Conservation (phyloP, 345 rosid species). For the Moricandia arvensis region DNA sequence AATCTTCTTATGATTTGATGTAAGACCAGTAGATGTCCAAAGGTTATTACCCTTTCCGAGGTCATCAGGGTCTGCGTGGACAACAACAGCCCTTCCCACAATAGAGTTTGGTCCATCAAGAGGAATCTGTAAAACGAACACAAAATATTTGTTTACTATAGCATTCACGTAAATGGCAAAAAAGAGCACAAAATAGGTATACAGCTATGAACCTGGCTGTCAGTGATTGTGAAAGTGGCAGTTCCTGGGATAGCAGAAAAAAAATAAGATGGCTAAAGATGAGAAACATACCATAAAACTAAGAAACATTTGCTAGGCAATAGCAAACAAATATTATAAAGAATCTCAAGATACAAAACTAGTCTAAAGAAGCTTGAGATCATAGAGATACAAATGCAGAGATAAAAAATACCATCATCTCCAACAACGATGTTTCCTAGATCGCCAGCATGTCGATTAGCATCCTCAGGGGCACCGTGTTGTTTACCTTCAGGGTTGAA, state of each 20-base stretch:
- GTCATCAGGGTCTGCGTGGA: constrained; percentile 91
- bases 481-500: constrained; percentile 80
- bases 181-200: not conserved
- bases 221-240: constrained; percentile 57
- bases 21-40: not conserved
- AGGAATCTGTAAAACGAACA: constrained; percentile 61
- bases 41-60: constrained; percentile 82
- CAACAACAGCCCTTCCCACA: constrained; percentile 92
- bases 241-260: constrained; percentile 51
- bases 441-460: constrained; percentile 93
- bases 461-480: constrained; percentile 91
- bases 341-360: not conserved
- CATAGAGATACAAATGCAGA: not conserved
- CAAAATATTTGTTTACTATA: not conserved
- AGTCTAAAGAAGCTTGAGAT: constrained; percentile 1
- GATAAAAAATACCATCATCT: constrained; percentile 61
- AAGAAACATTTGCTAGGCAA: not conserved
- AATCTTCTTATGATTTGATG: not conserved
- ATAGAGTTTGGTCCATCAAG: constrained; percentile 75
- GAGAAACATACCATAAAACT: not conserved
- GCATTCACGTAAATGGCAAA: not conserved
- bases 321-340: not conserved
- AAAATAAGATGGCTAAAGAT: not conserved
- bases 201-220: constrained; percentile 49
- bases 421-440: constrained; percentile 75